Evolutionary conservation across 495 filamentous ascomycete genomes (phyloP), one percentile per base, ranked within the genome.

Genomic region (Durotheca rogersii): DNA sequence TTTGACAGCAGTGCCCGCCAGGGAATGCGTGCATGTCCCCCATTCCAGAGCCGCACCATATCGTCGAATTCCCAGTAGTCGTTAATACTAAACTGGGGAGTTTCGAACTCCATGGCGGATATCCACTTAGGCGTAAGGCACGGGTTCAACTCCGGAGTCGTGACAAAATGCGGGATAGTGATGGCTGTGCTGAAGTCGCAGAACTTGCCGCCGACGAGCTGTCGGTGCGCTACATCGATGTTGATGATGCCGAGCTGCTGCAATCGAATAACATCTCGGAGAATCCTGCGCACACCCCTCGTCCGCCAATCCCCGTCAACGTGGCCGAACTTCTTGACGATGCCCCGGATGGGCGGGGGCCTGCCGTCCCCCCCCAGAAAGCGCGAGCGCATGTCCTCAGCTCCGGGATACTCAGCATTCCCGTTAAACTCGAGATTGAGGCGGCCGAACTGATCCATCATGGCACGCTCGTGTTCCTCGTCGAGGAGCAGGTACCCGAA

Each of bases 191-290:
- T 46, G 27, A 46, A 46, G 16, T 46, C 42, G 14, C 14, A 16
- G 25, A 46, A n/a, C 29, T 35, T 46, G 42, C 29, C 29, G 42
- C 31, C 23, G 42, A 34, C 27, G 6, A 46, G 2, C 42, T 46
- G 42, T 18, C 29, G 25, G 9, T 18, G 14, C 2, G 10, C 17
- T 5, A 46, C 29, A 31, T 46, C 42, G 1, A 46, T 1, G 42
- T 20, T 12, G 9, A 46, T 33, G 42, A 46, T 46, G 29, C 42
- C 42, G 31, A 46, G 42, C 15, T 35, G 4, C 42, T 46, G 42
- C 15, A 46, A 17, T 17, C 14, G 9, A n/a, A 6, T 9, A n/a
- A 46, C 14, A 34, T 46, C 15, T n/a, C 16, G 10, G 14, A 46
- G 42, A 7, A 46, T 6, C 17, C 10, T 20, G 6, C 14, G 3